Conservation (phyloP, 1,284 basidiomycete species). For the Exsudoporus floridanus region DNA sequence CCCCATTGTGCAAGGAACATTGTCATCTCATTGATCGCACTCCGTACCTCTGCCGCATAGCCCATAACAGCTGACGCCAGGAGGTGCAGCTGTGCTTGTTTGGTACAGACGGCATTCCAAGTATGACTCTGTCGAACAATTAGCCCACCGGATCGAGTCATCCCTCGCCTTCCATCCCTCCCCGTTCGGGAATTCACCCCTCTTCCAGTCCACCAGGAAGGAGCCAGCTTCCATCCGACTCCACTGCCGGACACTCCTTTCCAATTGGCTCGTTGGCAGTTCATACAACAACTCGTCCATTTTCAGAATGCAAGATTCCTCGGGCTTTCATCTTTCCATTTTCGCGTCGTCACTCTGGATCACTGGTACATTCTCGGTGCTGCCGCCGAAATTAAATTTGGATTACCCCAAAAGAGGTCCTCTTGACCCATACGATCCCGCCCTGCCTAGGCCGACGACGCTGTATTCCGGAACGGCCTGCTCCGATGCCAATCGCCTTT, state of each 20-base stretch:
- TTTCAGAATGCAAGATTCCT: slow-evolving; percentile 19
- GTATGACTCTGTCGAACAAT: slow-evolving; percentile 5
- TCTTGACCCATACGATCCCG: neutral
- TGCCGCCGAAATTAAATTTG: slow-evolving; percentile 8
- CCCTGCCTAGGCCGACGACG: neutral
- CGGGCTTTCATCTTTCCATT: slow-evolving; percentile 24
- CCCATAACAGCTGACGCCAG: no score
- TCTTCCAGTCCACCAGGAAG: neutral
- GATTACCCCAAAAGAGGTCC: neutral
- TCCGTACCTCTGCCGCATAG: neutral
- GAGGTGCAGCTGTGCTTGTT: neutral
- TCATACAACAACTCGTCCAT: slow-evolving; percentile 5
- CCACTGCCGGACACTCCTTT: slow-evolving; percentile 1
- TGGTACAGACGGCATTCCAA: slow-evolving; percentile 1
- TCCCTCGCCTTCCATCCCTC: neutral
- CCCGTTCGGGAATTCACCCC: slow-evolving; percentile 14
- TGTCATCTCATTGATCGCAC: neutral
- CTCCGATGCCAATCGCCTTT: neutral
- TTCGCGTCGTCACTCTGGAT: slow-evolving; percentile 5
- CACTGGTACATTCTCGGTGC: slow-evolving; percentile 6
- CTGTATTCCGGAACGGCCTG: neutral
- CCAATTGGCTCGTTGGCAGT: neutral
- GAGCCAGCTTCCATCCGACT: slow-evolving; percentile 10
- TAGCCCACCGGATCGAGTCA: slow-evolving; percentile 12
- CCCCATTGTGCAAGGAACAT: neutral